Evolutionary conservation across 1,284 basidiomycete species (phyloP), one percentile per base, ranked within the genome.

Genomic region (Naganishia sp.): DNA sequence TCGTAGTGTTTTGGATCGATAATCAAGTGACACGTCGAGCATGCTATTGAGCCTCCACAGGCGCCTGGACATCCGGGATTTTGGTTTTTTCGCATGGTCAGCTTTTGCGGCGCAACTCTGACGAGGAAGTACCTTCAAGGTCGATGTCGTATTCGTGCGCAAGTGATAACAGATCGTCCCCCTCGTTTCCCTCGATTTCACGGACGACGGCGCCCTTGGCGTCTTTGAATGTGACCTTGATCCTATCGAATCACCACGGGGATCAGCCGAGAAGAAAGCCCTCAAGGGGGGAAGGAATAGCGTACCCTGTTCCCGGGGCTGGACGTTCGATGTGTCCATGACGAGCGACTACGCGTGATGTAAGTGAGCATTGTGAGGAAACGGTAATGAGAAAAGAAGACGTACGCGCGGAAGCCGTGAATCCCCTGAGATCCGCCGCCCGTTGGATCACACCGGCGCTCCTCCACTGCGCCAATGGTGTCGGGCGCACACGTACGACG

Each of bases 111-210:
- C 11, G 11, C 1, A 11, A 44, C n/a, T 7, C 1, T 33, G 10
- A 16, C 39, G 42, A 52, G 11, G 18, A 25, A 74, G 85, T 68
- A 90, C 94, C 94, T 84, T 99, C 95, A n/a, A 99, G 84, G 76
- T 99, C 95, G 65, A 99, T 87, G 74, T 98, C 95, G 77, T 96
- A 87, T 79, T 98, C 94, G 77, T 97, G 94, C 2, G 95, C 94
- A 66, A 99, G 84, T 52, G 87, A 86, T 50, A 99, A 82, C 39
- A 99, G 81, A 77, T 96, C 92, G 76, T 99, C 95, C 16, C 94
- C 95, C 75, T 94, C 92, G 77, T 90, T 94, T 0, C 85, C 94
- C 78, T 97, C 90, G 11, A 97, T 87, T 0, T 90, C 94, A 81
- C 90, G 93, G 67, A 98, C 83, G 6, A 85, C 81, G 45, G 83